A percentile compares a stretch with the other conserved stretches of the same genome.
phyloP scores from a whole-genome alignment of 768 basidiomycete species.

The Suillus clintonianus region DNA sequence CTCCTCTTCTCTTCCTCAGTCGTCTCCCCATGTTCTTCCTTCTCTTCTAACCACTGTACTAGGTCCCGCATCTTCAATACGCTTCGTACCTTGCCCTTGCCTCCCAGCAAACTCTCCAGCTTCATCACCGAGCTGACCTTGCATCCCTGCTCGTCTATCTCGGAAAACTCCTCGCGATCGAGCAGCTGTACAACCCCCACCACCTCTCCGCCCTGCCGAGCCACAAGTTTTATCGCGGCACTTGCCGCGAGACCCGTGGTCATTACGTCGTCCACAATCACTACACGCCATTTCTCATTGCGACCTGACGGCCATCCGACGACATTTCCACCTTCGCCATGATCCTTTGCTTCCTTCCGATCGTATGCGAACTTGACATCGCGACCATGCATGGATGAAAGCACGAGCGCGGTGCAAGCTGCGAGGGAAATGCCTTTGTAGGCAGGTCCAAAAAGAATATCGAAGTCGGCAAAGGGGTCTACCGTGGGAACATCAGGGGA shows the following conservation, averaged over 20 bases:
- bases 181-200: conserved; percentile 88
- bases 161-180: conserved; percentile 52
- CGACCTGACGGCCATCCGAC: conserved; percentile 86
- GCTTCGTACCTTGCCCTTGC: conserved; percentile 67
- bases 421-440: conserved; percentile 98
- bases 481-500: conserved; percentile 25
- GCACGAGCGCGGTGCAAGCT: conserved; percentile 74
- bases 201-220: conserved; percentile 69
- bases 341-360: conserved; percentile 93
- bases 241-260: conserved; percentile 90
- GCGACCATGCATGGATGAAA: conserved; percentile 64
- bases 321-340: conserved; percentile 91
- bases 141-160: conserved; percentile 31
- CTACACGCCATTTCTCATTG: conserved; percentile 54
- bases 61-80: conserved; percentile 87
- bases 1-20: conserved; percentile 45
- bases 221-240: conserved; percentile 75
- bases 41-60: conserved; percentile 77
- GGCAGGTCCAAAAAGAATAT: conserved; percentile 93
- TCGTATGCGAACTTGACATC: conserved; percentile 88
- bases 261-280: conserved; percentile 96
- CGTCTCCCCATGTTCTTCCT: conserved; percentile 29
- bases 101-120: conserved; percentile 70
- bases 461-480: conserved; percentile 48
- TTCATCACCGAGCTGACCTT: conserved; percentile 77